A percentile compares a stretch with the other conserved stretches of the same genome.
Conservation (phyloP, 1,139 yeast genomes). For the Diutina neorugosa region DNA sequence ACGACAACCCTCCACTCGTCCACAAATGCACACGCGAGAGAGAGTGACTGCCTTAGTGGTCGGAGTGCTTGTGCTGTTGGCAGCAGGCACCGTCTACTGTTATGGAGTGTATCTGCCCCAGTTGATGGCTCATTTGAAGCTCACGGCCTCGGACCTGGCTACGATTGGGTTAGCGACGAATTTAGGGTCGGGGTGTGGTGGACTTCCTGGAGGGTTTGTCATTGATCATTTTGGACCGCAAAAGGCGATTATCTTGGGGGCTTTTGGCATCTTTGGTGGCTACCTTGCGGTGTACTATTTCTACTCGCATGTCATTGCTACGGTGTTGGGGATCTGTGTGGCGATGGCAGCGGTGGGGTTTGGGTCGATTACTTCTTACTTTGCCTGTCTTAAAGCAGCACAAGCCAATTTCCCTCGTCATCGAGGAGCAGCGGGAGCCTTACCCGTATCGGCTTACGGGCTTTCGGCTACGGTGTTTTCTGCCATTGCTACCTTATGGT, state of each 20-base stretch:
- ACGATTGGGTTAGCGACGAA: conserved; percentile 49
- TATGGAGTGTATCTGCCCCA: conserved; percentile 70
- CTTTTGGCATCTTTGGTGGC: conserved; percentile 33
- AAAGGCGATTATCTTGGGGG: conserved; percentile 40
- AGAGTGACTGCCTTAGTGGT: conserved; percentile 9
- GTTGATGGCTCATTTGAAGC: conserved; percentile 40
- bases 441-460: conserved; percentile 49
- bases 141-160: conserved; percentile 52
- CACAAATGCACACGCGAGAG: not conserved
- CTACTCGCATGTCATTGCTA: conserved; percentile 15
- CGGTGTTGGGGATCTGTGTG: conserved; percentile 19
- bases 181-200: conserved; percentile 56
- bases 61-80: conserved; percentile 26
- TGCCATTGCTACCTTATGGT: conserved; percentile 32
- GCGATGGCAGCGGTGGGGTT: conserved; percentile 42
- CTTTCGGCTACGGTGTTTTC: conserved; percentile 34
- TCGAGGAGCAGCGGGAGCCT: conserved; percentile 58
- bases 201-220: conserved; percentile 54
- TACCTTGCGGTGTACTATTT: conserved; percentile 23
- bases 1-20: too few relatives aligned
- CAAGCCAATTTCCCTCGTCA: conserved; percentile 60
- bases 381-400: conserved; percentile 55
- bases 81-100: conserved; percentile 60
- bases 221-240: conserved; percentile 52
- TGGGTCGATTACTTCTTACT: conserved; percentile 55